phyloP scores from a whole-genome alignment of 768 basidiomycete genomes.

The Lentinula lateritia region DNA sequence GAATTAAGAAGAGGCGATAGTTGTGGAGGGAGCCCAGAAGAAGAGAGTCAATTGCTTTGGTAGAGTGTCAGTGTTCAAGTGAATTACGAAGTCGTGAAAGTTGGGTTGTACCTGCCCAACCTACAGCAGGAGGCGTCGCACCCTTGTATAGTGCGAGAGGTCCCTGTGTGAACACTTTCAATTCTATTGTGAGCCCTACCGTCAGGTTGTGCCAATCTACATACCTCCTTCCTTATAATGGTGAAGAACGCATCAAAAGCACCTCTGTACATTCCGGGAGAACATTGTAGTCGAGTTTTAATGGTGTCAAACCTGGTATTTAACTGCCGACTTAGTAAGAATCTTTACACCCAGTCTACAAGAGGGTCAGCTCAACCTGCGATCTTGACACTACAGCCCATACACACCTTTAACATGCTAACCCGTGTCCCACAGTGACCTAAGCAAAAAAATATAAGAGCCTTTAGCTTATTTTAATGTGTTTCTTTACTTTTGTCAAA shows the following conservation, averaged over 20 bases:
- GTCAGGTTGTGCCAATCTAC: conserved; percentile 9
- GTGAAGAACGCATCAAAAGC: conserved; percentile 55
- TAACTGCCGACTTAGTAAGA: neutral
- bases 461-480: neutral
- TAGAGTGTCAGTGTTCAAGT: neutral
- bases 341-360: neutral
- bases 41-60: conserved; percentile 55
- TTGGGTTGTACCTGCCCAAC: conserved; percentile 41
- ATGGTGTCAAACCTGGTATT: conserved; percentile 59
- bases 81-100: neutral
- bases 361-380: neutral
- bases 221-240: conserved; percentile 57
- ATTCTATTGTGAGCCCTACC: conserved; percentile 2
- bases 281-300: conserved; percentile 69
- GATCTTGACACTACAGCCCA: conserved; percentile 1
- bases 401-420: neutral
- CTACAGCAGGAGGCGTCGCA: conserved; percentile 65
- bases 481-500: conserved; percentile 39
- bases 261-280: conserved; percentile 55
- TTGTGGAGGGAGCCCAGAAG: conserved; percentile 68
- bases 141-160: conserved; percentile 68
- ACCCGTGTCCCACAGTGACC: conserved; percentile 73
- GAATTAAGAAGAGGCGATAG: conserved; percentile 57
- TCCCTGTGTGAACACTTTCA: conserved; percentile 31
- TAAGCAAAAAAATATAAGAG: conserved; percentile 17